Conservation (phyloP, 1,284 basidiomycete genomes). For the Trichosporon coremiiforme region DNA sequence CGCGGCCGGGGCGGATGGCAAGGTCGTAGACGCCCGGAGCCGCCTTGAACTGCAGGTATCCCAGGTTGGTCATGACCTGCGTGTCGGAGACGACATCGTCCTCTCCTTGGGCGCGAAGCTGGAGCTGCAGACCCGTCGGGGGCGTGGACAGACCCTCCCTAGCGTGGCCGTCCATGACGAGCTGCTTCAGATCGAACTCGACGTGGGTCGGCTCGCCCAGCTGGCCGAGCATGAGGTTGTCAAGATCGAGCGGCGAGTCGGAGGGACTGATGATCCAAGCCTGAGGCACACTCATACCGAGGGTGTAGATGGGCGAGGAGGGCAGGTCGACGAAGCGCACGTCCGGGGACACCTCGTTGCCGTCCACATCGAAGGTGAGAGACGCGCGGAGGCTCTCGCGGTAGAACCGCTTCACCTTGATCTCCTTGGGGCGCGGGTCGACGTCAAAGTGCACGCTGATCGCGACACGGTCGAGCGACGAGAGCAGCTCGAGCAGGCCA, state of each 20-base stretch:
- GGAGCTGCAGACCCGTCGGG: constrained; percentile 81
- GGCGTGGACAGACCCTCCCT: constrained; percentile 69
- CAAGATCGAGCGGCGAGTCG: constrained; percentile 87
- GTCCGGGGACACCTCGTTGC: constrained; percentile 57
- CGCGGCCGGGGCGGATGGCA: constrained; percentile 77
- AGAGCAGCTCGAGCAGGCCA: constrained; percentile 64
- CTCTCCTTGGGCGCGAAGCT: constrained; percentile 62
- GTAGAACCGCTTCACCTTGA: constrained; percentile 94
- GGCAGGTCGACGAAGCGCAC: constrained; percentile 60
- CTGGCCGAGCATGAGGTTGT: constrained; percentile 85
- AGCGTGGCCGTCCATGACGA: constrained; percentile 92
- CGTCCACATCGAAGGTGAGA: constrained; percentile 69
- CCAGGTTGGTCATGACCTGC: constrained; percentile 88
- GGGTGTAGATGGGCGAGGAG: constrained; percentile 75
- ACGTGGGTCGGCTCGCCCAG: constrained; percentile 64
- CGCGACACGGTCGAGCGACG: constrained; percentile 60
- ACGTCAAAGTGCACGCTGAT: constrained; percentile 79
- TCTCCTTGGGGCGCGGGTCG: constrained; percentile 63
- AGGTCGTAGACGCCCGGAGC: constrained; percentile 83
- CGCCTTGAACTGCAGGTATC: constrained; percentile 94
- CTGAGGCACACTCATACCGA: constrained; percentile 83
- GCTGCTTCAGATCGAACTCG: constrained; percentile 84
- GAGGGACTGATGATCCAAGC: constrained; percentile 91
- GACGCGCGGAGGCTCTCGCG: constrained; percentile 69
- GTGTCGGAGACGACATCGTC: constrained; percentile 71